Conservation (phyloP, 1,284 basidiomycete species). For the Fomitopsis palustris region DNA sequence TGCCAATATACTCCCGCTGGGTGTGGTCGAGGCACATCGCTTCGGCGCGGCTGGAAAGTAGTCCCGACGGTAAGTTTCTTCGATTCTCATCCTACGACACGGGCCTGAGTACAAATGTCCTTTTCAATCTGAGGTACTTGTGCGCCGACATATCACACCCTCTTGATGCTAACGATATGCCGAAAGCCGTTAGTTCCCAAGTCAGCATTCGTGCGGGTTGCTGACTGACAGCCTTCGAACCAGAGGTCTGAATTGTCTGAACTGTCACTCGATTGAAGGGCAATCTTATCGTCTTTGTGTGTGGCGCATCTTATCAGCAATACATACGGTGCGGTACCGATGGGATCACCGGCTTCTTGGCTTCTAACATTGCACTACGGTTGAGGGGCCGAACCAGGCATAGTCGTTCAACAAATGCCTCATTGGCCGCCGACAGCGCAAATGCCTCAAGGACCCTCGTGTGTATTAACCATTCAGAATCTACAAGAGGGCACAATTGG, state of each 20-base stretch:
- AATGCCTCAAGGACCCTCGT: not conserved
- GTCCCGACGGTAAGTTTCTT: not conserved
- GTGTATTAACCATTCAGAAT: not conserved
- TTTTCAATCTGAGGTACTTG: not conserved
- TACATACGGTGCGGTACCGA: not conserved
- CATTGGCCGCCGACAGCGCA: not conserved
- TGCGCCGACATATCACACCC: not conserved
- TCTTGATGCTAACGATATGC: not conserved
- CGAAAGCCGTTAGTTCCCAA: not conserved
- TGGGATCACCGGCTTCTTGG: not conserved
- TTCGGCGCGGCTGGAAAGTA: not conserved
- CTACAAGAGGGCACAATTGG: not conserved
- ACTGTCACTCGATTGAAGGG: not conserved
- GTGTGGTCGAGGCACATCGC: not conserved
- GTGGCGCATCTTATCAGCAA: conserved; percentile 1
- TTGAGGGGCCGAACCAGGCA: not conserved
- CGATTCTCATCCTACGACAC: not conserved
- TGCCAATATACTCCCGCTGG: not conserved
- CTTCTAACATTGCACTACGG: not conserved
- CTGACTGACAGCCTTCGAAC: not conserved
- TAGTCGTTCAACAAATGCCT: not conserved
- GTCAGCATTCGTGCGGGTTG: not conserved
- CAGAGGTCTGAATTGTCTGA: not conserved
- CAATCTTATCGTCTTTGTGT: not conserved
- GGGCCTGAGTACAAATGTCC: not conserved